Evolutionary conservation across 139 green algal species (phyloP), one percentile per base, ranked within the genome.

Genomic region (Coelastrella sp.): DNA sequence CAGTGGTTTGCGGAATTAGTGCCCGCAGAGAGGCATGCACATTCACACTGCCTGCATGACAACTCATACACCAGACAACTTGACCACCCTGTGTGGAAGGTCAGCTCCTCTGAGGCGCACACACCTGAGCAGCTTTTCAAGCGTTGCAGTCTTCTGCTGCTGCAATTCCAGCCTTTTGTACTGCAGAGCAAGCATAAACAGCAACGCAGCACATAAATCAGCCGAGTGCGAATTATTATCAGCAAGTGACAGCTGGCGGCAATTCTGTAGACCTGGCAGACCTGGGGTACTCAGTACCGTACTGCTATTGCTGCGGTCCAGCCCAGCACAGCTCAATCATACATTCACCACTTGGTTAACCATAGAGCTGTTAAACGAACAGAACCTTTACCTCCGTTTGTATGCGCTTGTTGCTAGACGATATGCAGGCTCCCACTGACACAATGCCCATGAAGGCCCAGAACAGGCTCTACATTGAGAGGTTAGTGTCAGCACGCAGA

Each of bases 371-470:
- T 35, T 19, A 76, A 76, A 25, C 75, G 8, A 59, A 0, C 25
- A 20, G 6, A 12, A 17, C 0, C 12, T 27, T 85, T 20, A 85
- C 79, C 12, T 85, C 79, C 25, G 79, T 25, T n/a, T 85, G 60
- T 22, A 70, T 27, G 19, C 79, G 79, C 19, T 85, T 61, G 57
- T 73, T 85, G 57, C 57, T 85, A 20, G 57, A 72, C 20, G 57
- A 72, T n/a, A 85, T 68, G 79, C 79, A 85, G 12, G 79, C 79
- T 15, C 79, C 79, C 8, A 85, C 57, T 27, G 79, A 61, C 12
- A 85, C 20, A 57, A 85, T 72, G 20, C 79, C 79, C 11, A 63
- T 68, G 9, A 85, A 85, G 19, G 79, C 57, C 79, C 79, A 85
- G 79, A 85, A 85, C 58, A 85, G 58, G n/a, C 57, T 72, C 79